Conservation (phyloP, 75 land plant genomes). For the Picea glauca region DNA sequence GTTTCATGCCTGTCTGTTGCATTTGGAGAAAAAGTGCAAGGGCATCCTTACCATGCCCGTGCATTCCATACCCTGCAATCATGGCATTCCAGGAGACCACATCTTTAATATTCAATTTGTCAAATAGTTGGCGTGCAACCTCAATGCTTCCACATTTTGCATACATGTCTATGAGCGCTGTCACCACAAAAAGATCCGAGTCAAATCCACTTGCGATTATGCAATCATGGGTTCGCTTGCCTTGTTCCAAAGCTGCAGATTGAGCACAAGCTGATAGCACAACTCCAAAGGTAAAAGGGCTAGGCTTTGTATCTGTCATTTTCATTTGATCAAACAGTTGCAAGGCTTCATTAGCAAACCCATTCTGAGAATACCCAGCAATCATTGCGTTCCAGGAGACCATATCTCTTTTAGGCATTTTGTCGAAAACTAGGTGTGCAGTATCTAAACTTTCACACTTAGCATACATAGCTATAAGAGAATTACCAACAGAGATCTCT, state of each 20-base stretch:
- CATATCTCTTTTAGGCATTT: background rate
- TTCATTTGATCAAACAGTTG: constrained; percentile 37
- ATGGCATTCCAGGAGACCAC: constrained; percentile 3
- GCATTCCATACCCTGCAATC: constrained; percentile 1
- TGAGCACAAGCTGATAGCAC: constrained; percentile 55
- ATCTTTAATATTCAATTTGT: background rate
- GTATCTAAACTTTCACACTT: background rate
- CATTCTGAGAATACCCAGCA: constrained; percentile 52
- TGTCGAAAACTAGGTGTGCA: constrained; percentile 8
- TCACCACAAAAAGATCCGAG: constrained; percentile 24
- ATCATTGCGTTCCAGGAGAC: constrained; percentile 55
- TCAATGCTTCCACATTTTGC: constrained; percentile 8
- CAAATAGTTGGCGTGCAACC: background rate
- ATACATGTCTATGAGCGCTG: constrained; percentile 5
- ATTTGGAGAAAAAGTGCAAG: constrained; percentile 1
- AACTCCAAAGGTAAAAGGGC: constrained; percentile 38
- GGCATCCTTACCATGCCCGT: constrained; percentile 1
- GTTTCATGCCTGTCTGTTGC: background rate
- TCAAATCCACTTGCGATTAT: constrained; percentile 21
- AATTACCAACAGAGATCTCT: constrained; percentile 3
- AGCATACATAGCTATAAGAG: constrained; percentile 11
- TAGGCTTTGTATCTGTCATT: constrained; percentile 23
- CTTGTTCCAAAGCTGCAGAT: constrained; percentile 21
- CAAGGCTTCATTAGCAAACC: constrained; percentile 34
- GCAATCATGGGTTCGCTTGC: constrained; percentile 44